Conservation (phyloP, 2,329 filamentous ascomycete genomes). For the Fusarium gaditjirri region DNA sequence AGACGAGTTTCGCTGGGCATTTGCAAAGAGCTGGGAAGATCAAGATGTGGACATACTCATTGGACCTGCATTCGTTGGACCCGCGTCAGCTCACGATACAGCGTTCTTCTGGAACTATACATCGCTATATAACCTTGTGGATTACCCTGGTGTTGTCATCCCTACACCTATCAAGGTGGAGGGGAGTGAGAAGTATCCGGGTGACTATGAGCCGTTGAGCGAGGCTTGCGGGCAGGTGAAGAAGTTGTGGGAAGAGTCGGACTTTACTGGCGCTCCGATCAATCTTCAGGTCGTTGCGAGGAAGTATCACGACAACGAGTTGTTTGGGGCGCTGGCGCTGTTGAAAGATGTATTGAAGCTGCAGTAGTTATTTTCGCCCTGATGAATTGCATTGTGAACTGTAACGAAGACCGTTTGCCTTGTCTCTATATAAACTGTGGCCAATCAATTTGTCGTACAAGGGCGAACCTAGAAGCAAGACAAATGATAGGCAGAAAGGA, state of each 20-base stretch:
- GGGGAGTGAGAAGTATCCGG: background rate
- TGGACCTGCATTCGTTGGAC: conserved; percentile 3
- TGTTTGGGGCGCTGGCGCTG: background rate
- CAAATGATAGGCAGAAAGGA: background rate
- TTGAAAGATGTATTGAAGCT: background rate
- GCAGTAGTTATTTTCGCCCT: background rate
- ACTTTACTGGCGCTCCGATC: background rate
- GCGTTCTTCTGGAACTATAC: conserved; percentile 71
- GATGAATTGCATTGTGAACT: rapidly evolving
- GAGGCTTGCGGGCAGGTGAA: conserved; percentile 1
- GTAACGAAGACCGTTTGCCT: rapidly evolving
- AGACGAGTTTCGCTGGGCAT: background rate
- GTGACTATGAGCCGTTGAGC: background rate
- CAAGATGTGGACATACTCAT: conserved; percentile 12
- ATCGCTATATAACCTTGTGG: conserved; percentile 71
- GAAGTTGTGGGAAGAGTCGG: background rate
- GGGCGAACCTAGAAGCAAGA: background rate
- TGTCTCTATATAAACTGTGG: rapidly evolving
- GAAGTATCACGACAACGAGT: conserved; percentile 2
- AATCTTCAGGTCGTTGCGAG: conserved; percentile 9
- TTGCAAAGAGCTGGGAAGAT: background rate
- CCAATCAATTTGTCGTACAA: background rate
- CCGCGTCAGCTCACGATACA: background rate
- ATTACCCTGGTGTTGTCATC: conserved; percentile 70
- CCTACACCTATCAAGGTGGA: conserved; percentile 53